phyloP scores from a whole-genome alignment of 306 rosid species.

The Aeschynomene evenia region DNA sequence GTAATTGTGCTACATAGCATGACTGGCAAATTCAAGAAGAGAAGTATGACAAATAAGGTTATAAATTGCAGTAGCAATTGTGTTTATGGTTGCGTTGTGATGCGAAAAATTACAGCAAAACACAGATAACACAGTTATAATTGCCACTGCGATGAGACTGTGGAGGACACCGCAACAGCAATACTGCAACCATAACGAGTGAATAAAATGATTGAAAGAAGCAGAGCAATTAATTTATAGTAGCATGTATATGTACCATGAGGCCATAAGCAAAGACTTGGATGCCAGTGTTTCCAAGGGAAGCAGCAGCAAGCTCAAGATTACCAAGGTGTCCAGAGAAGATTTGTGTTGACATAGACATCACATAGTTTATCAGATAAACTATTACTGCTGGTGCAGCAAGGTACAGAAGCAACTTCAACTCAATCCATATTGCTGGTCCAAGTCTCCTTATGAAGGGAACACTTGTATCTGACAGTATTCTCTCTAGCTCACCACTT shows the following conservation, averaged over 20 bases:
- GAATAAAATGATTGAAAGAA: no score
- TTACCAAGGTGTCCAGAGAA: conserved; percentile 70
- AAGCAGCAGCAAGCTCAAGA: conserved; percentile 72
- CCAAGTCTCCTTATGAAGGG: conserved; percentile 29
- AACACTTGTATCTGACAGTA: conserved; percentile 44
- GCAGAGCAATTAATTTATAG: no score
- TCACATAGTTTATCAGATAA: conserved; percentile 55
- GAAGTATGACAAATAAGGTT: no score
- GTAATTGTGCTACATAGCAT: no score
- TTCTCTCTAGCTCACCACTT: conserved; percentile 48
- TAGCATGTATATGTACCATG: conserved; percentile 56
- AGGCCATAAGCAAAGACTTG: conserved; percentile 77
- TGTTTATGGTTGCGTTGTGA: no score
- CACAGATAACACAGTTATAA: no score
- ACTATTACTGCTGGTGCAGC: conserved; percentile 70
- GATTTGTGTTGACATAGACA: conserved; percentile 74
- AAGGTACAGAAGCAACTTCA: conserved; percentile 45
- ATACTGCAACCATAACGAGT: no score
- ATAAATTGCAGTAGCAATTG: no score
- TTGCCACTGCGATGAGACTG: no score
- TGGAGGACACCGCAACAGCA: no score
- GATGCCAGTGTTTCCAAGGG: conserved; percentile 75
- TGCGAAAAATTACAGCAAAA: no score
- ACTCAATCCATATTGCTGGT: conserved; percentile 57
- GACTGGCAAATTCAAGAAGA: no score